Conservation (phyloP, 75 land plant genomes). For the Pinus tabuliformis region DNA sequence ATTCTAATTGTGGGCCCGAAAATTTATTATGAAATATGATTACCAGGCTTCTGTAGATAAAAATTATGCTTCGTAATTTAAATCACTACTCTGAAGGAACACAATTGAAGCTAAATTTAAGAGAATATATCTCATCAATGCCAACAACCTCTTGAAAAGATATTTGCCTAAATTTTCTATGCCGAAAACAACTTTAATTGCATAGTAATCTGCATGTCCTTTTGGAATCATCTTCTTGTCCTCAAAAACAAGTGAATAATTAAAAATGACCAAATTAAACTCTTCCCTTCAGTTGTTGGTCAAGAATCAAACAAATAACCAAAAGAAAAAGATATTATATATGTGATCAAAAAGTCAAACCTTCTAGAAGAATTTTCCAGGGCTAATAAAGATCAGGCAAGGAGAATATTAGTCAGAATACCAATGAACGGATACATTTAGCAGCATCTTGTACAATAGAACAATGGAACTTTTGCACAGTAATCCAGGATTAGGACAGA, state of each 20-base stretch:
- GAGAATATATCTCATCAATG: background rate
- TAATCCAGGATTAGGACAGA: background rate
- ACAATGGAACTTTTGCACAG: background rate
- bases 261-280: background rate
- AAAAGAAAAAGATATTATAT: too few species aligned
- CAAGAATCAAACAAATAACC: too few species aligned
- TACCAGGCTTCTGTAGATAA: background rate
- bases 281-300: background rate
- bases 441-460: background rate
- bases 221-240: background rate
- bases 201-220: background rate
- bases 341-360: too few species aligned
- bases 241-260: background rate
- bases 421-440: background rate
- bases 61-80: background rate
- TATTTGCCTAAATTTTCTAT: background rate
- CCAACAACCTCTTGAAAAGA: background rate
- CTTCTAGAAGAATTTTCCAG: too few species aligned
- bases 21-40: background rate
- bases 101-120: background rate
- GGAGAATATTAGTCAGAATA: too few species aligned
- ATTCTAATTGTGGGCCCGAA: background rate
- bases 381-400: too few species aligned
- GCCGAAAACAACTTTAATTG: background rate
- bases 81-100: background rate